phyloP scores from a whole-genome alignment of 2,329 filamentous ascomycete species.

The Arthroderma sp. region DNA sequence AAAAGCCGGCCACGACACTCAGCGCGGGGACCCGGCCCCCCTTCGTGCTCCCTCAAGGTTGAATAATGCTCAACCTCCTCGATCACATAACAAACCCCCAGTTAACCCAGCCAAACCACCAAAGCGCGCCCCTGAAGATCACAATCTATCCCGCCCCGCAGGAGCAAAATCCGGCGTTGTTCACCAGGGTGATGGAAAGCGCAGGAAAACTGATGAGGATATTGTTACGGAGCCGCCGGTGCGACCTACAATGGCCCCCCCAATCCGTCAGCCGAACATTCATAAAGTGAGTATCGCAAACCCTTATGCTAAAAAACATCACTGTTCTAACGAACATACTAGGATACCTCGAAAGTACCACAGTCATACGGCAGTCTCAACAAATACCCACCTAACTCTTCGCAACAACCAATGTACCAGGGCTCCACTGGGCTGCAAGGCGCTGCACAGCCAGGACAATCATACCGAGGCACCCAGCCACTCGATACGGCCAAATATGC shows the following conservation, averaged over 20 bases:
- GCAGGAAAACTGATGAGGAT: conserved; percentile 63
- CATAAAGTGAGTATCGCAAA: conserved; percentile 46
- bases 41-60: conserved; percentile 38
- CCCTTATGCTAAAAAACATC: conserved; percentile 21
- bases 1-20: conserved; percentile 16
- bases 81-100: conserved; percentile 49
- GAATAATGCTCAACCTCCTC: conserved; percentile 41
- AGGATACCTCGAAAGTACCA: conserved; percentile 7
- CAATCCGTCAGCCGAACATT: conserved; percentile 66
- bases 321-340: no score
- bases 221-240: conserved; percentile 49
- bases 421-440: conserved; percentile 40
- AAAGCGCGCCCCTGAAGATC: conserved; percentile 60
- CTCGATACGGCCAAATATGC: conserved; percentile 79
- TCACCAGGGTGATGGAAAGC: conserved; percentile 64
- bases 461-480: conserved; percentile 52
- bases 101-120: conserved; percentile 56
- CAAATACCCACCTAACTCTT: conserved; percentile 16
- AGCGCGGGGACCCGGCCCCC: conserved; percentile 37
- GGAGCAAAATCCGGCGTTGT: conserved; percentile 30
- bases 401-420: conserved; percentile 26
- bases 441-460: conserved; percentile 35
- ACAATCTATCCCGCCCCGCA: conserved; percentile 36
- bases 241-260: conserved; percentile 63
- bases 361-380: conserved; percentile 20